These are phyloP conservation scores for Rhizopogon parksii DNA, from an alignment of 1,284 basidiomycete species.

Conservation along the genomic window DNA sequence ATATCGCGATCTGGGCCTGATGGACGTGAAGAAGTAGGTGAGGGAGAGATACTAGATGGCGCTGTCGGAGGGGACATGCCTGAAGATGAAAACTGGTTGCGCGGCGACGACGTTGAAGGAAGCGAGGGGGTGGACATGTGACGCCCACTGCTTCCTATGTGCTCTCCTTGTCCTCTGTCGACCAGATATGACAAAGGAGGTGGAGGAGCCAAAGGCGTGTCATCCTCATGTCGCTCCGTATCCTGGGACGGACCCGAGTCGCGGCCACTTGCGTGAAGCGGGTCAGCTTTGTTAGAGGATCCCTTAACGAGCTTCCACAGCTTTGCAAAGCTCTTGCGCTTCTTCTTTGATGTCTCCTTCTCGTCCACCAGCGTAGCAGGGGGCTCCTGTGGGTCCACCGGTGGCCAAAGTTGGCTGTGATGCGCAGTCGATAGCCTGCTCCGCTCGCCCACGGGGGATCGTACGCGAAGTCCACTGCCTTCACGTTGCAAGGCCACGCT, in stretches of 20 bases:
- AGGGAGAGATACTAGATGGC: slow-evolving; percentile 65
- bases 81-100: slow-evolving; percentile 41
- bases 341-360: slow-evolving; percentile 52
- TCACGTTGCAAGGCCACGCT: slow-evolving; percentile 74
- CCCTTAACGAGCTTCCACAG: slow-evolving; percentile 77
- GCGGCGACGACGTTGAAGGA: slow-evolving; percentile 51
- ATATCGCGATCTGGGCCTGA: slow-evolving; percentile 52
- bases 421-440: slow-evolving; percentile 37
- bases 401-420: slow-evolving; percentile 50
- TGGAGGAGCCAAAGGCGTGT: slow-evolving; percentile 73
- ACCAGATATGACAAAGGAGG: slow-evolving; percentile 82
- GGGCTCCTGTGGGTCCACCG: slow-evolving; percentile 29
- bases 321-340: slow-evolving; percentile 76
- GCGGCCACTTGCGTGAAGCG: slow-evolving; percentile 5
- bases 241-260: slow-evolving; percentile 32
- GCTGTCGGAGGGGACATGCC: slow-evolving; percentile 66
- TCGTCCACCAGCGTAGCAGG: slow-evolving; percentile 23
- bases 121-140: slow-evolving; percentile 66
- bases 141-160: slow-evolving; percentile 35
- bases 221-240: slow-evolving; percentile 50
- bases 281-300: slow-evolving; percentile 36
- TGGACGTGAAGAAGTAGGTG: slow-evolving; percentile 62
- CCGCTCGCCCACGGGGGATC: slow-evolving; percentile 38
- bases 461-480: slow-evolving; percentile 34
- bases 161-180: slow-evolving; percentile 51